These are phyloP conservation scores for Straminergon stramineum DNA, from an alignment of 225 moss, liverwort and hornwort species.

Conservation along the genomic window DNA sequence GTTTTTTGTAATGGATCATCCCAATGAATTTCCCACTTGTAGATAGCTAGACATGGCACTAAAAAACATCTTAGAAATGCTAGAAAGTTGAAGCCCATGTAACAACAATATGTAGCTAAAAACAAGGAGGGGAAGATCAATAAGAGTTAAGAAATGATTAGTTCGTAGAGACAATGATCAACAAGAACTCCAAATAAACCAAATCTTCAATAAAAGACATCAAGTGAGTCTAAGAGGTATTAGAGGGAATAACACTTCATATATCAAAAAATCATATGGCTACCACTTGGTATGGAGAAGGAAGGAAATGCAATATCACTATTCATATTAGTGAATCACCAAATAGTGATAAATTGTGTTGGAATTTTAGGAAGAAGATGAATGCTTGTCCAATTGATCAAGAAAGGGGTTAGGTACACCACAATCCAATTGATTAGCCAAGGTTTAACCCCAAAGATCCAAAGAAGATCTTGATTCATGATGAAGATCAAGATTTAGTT, in stretches of 20 bases:
- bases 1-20: background rate
- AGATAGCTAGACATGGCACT: background rate
- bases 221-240: fast-evolving
- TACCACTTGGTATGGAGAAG: fast-evolving
- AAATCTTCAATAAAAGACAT: background rate
- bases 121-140: background rate
- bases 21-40: fast-evolving
- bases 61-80: background rate
- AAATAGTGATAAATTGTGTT: background rate
- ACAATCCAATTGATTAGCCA: background rate
- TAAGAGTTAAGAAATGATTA: background rate
- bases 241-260: background rate
- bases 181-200: background rate
- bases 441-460: background rate
- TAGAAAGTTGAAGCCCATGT: fast-evolving
- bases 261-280: background rate
- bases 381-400: no score
- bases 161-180: fast-evolving
- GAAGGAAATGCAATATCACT: background rate
- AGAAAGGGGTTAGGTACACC: background rate
- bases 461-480: fast-evolving
- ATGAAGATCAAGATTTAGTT: background rate
- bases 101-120: no score
- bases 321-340: fast-evolving
- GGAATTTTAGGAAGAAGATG: background rate